phyloP scores from a whole-genome alignment of 139 green algal genomes.

The Eudorina sp. region DNA sequence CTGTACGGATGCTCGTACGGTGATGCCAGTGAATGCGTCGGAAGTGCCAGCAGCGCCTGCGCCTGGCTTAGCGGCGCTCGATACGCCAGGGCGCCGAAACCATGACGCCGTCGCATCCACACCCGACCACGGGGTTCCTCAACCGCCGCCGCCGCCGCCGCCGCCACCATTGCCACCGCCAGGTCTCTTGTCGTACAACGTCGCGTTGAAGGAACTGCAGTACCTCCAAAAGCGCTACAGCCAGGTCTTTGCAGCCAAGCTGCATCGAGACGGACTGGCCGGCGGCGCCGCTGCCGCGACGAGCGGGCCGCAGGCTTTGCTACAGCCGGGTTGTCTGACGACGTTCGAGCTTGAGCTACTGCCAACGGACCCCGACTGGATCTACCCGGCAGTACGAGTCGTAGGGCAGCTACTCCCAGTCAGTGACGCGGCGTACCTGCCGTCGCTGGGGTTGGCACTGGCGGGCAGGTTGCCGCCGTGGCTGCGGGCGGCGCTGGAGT shows the following conservation, averaged over 20 bases:
- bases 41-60: too few species aligned
- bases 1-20: too few species aligned
- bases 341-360: conserved; percentile 47
- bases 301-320: neutral
- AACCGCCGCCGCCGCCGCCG: neutral
- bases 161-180: neutral
- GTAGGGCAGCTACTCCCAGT: conserved; percentile 43
- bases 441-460: conserved; percentile 30
- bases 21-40: too few species aligned
- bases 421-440: neutral
- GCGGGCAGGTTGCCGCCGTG: conserved; percentile 8
- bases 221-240: conserved; percentile 43
- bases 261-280: neutral
- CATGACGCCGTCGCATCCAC: too few species aligned
- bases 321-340: conserved; percentile 23
- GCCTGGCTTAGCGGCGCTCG: too few species aligned
- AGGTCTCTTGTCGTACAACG: conserved; percentile 20
- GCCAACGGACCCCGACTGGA: conserved; percentile 45
- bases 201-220: conserved; percentile 36
- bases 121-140: neutral
- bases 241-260: neutral
- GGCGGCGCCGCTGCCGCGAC: neutral
- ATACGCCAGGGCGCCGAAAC: too few species aligned
- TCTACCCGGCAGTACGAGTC: neutral
- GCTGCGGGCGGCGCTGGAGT: conserved; percentile 19